Base-by-base conservation (phyloP, 495 filamentous ascomycete species). In the Xylaria castorea region DNA sequence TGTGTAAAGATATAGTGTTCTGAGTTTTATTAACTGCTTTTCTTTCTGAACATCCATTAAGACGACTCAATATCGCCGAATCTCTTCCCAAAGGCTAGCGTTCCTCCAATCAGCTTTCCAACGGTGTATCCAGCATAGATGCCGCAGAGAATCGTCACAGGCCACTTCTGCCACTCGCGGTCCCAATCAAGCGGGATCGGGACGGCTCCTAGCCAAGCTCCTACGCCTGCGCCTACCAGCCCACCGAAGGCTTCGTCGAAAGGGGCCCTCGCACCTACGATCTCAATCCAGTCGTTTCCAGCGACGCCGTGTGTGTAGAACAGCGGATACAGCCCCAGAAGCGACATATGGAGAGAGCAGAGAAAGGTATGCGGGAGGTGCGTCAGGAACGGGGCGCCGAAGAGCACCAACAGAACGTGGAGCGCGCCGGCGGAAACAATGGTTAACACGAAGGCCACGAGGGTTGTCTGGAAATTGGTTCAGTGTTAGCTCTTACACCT, bases 131-230 rank as follows among this genome's bases (percentile, higher is more conserved):
- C 84, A 0, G 71, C 79, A 63, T 84, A 86, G 40, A 84, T 22
- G 2, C 85, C 85, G 12, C 71, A 78, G 14, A 86, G 70, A 40
- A 99, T 93, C 0, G 96, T 98, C 42, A 98, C 92, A 3, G 96
- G 96, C 91, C 94, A 99, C 79, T 92, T 93, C 87, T 99, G 96
- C 96, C 96, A 99, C 74, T 97, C 94, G 27, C 96, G 90, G 77
- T 85, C 93, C 94, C 95, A 98, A 80, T 98, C 96, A 73, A 99
- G 83, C 25, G 96, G 97, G 78, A 99, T 98, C 1, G 97, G 97
- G 44, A 98, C 90, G 14, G 92, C 92, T 5, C 92, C 92, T n/a
- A 92, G 72, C 92, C 92, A 94, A 50, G 88, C 89, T 6, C 92
- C 92, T 4, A 90, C 64, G n/a, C 90, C 76, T 14, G 84, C 86